Conservation (phyloP, 306 rosid species). For the Castanospermum australe region DNA sequence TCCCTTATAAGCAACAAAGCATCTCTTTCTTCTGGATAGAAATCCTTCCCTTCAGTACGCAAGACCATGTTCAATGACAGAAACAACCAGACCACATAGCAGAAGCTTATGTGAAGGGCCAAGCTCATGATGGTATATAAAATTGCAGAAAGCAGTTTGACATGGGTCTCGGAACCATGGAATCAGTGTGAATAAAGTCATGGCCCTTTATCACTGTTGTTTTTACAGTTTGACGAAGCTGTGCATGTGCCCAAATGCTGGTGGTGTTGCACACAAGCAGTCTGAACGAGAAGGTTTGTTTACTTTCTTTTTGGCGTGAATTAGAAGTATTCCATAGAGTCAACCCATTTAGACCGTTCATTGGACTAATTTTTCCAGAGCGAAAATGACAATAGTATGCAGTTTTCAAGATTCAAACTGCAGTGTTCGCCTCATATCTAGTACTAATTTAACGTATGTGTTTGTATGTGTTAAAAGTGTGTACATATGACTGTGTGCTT, state of each 20-base stretch:
- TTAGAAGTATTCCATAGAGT: too few relatives aligned
- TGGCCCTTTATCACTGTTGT: not conserved
- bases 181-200: slow-evolving; percentile 13
- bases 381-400: too few relatives aligned
- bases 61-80: slow-evolving; percentile 22
- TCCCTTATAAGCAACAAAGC: slow-evolving; percentile 54
- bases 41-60: slow-evolving; percentile 14
- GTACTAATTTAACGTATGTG: too few relatives aligned
- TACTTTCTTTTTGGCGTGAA: slow-evolving; percentile 27
- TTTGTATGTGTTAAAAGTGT: too few relatives aligned
- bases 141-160: not conserved
- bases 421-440: too few relatives aligned
- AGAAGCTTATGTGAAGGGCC: not conserved
- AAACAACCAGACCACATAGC: slow-evolving; percentile 8
- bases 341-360: too few relatives aligned
- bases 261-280: slow-evolving; percentile 26
- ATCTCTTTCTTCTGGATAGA: slow-evolving; percentile 60
- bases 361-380: too few relatives aligned
- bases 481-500: too few relatives aligned
- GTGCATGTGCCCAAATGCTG: slow-evolving; percentile 26
- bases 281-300: slow-evolving; percentile 30
- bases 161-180: slow-evolving; percentile 24
- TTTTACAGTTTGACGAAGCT: slow-evolving; percentile 41
- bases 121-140: slow-evolving; percentile 35
- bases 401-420: too few relatives aligned